A percentile compares a stretch with the other conserved stretches of the same genome.
Conservation (phyloP, 1,139 yeast species). For the Yamadazyma blattariae region DNA sequence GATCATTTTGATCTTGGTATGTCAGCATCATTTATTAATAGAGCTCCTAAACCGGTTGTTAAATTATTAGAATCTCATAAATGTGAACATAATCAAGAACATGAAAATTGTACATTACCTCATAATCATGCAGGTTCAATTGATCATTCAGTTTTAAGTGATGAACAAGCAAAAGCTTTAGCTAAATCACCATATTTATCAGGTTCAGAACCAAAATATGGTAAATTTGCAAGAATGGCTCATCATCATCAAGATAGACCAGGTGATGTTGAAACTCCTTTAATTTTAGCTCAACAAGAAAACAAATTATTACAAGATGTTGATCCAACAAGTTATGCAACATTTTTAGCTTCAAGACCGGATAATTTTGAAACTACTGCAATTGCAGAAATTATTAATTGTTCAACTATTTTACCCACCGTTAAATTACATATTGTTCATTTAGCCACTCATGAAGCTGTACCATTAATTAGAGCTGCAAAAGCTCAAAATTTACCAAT, state of each 20-base stretch:
- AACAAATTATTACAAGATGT: constrained; percentile 42
- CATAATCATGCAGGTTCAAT: constrained; percentile 41
- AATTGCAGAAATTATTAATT: constrained; percentile 62
- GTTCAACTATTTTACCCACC: constrained; percentile 58
- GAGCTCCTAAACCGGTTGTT: constrained; percentile 41
- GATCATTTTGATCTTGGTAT: constrained; percentile 42
- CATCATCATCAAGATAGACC: constrained; percentile 19
- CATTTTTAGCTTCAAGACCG: constrained; percentile 83
- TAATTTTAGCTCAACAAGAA: constrained; percentile 43
- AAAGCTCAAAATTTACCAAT: constrained; percentile 55
- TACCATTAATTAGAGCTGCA: constrained; percentile 70
- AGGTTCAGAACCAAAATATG: constrained; percentile 56
- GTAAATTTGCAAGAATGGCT: constrained; percentile 47
- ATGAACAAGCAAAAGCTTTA: constrained; percentile 49
- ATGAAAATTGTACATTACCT: constrained; percentile 33
- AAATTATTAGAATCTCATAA: constrained; percentile 22
- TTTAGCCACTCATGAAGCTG: constrained; percentile 78
- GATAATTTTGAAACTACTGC: constrained; percentile 86
- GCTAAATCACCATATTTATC: constrained; percentile 54
- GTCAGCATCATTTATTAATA: constrained; percentile 43
- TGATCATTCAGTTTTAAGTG: constrained; percentile 38
- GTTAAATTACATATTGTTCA: constrained; percentile 87
- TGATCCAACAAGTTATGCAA: constrained; percentile 67
- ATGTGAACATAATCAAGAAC: constrained; percentile 22
- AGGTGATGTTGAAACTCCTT: constrained; percentile 29